Percentiles rank a stretch among this genome's conserved stretches.
These are phyloP conservation scores for Terfezia boudieri DNA, from an alignment of 495 filamentous ascomycete species.

Conservation along the genomic window DNA sequence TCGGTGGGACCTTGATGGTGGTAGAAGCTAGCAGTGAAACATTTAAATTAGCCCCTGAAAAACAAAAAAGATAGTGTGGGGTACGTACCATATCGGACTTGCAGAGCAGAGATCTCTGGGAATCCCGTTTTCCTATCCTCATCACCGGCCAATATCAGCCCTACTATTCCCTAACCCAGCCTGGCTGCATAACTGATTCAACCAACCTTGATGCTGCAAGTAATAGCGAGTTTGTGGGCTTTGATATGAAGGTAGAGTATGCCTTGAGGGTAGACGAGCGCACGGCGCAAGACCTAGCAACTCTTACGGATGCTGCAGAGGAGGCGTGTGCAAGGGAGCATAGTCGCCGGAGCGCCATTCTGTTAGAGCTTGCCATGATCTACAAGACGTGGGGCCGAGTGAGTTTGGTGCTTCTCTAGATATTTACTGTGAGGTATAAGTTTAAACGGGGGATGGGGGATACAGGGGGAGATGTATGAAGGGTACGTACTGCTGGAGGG, in stretches of 20 bases:
- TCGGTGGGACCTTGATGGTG: constrained; percentile 81
- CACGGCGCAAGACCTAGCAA: neutral
- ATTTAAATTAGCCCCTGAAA: neutral
- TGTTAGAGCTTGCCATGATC: constrained; percentile 7
- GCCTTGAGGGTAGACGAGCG: constrained; percentile 3
- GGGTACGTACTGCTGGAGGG: no score
- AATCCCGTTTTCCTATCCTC: no score
- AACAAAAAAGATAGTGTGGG: neutral
- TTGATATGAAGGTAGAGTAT: constrained; percentile 12
- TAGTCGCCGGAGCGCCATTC: constrained; percentile 13
- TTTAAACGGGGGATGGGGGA: no score
- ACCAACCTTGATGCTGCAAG: neutral
- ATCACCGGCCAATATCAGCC: no score
- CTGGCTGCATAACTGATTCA: neutral
- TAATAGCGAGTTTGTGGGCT: constrained; percentile 6
- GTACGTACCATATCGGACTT: no score
- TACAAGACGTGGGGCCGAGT: neutral
- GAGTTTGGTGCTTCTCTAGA: no score
- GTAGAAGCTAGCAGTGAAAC: constrained; percentile 14
- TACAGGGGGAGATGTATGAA: no score
- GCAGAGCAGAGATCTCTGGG: no score
- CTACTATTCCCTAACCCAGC: no score
- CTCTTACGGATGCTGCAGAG: neutral
- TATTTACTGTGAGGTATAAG: no score
- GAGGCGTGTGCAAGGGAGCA: constrained; percentile 1